phyloP scores from a whole-genome alignment of 2,329 filamentous ascomycete genomes.

The Fusarium continuum region DNA sequence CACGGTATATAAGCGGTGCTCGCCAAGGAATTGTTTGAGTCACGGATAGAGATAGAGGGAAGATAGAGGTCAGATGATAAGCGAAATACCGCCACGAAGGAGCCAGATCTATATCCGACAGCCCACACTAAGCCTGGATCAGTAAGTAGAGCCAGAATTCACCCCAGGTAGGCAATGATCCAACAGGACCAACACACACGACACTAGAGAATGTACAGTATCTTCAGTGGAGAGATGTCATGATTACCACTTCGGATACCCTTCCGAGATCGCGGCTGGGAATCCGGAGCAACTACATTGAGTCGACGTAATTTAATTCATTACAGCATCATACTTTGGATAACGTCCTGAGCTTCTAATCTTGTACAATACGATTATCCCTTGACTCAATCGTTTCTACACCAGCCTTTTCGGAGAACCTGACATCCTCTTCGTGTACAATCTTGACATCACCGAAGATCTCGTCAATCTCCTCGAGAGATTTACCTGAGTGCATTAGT shows the following conservation, averaged over 20 bases:
- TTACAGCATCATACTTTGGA: background rate
- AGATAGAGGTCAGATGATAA: too few species aligned
- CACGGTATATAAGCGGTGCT: too few species aligned
- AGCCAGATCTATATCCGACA: background rate
- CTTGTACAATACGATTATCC: background rate
- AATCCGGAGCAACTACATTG: background rate
- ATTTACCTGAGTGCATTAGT: constrained; percentile 48
- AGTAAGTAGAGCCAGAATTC: background rate
- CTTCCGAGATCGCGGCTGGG: background rate
- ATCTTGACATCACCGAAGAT: constrained; percentile 52
- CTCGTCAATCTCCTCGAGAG: constrained; percentile 52
- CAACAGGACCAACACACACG: too few species aligned
- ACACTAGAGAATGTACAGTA: too few species aligned
- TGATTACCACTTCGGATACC: background rate
- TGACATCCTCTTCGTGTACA: constrained; percentile 36
- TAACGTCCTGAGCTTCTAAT: background rate
- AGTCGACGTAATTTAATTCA: background rate
- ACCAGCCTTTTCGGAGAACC: constrained; percentile 29
- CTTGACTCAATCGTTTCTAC: constrained; percentile 6
- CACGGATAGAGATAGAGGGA: too few species aligned
- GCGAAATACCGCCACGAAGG: background rate
- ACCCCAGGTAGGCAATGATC: background rate
- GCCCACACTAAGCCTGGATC: background rate
- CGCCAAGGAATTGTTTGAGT: background rate
- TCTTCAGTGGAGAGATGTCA: too few species aligned